Percentiles rank a stretch among this genome's conserved stretches.
Evolutionary conservation across 306 rosid species (phyloP).

Genomic region (Hippophae tibetana): DNA sequence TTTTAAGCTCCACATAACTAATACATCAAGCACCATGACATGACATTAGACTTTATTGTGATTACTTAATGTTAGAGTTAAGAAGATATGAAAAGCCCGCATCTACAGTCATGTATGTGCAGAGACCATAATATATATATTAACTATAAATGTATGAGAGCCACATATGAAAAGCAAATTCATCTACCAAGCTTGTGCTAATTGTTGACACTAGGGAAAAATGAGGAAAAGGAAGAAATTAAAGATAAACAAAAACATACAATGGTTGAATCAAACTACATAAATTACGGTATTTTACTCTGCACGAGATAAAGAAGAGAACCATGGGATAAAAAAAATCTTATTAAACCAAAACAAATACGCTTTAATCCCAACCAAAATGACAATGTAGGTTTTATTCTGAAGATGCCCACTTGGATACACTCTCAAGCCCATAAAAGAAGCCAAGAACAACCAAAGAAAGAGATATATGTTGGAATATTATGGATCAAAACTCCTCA

Average conservation of each 20-base stretch:
- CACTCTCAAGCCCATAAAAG: background rate
- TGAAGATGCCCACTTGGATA: background rate
- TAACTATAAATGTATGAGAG: no score
- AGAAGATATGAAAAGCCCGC: conserved; percentile 1
- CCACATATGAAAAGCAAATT: no score
- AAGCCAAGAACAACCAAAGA: conserved; percentile 14
- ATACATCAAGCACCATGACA: conserved; percentile 7
- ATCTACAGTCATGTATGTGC: background rate
- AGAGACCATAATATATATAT: no score
- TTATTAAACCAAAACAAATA: background rate
- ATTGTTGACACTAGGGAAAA: conserved; percentile 4
- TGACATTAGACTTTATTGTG: conserved; percentile 7
- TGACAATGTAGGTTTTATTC: conserved; percentile 6
- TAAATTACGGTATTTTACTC: conserved; percentile 25
- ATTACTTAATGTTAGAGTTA: conserved; percentile 7
- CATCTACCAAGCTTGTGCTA: background rate
- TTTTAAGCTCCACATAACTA: conserved; percentile 3
- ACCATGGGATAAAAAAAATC: no score
- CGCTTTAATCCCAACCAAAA: background rate
- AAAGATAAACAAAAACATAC: conserved; percentile 4
- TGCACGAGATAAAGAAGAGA: conserved; percentile 14
- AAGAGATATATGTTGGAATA: conserved; percentile 1
- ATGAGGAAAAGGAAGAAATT: conserved; percentile 8
- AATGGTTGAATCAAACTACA: conserved; percentile 13
- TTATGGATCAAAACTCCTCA: conserved; percentile 23